Evolutionary conservation across 192 early-diverging fungal species (phyloP).

Genomic region (Gryganskiella cystojenkinii): DNA sequence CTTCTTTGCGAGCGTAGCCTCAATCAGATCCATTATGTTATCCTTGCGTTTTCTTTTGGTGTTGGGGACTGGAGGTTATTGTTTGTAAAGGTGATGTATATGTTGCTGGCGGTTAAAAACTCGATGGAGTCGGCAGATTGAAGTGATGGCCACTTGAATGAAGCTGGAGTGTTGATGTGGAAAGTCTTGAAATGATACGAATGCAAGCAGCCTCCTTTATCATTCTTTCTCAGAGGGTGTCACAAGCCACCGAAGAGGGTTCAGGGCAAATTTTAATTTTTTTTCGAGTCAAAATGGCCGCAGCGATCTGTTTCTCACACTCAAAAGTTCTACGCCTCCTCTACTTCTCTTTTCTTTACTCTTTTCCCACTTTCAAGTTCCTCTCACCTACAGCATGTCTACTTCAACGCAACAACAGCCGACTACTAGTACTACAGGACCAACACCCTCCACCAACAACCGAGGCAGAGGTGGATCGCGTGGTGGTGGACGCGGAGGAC

Average conservation of each 20-base stretch:
- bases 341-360: not conserved
- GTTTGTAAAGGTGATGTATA: too few species aligned
- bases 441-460: conserved; percentile 10
- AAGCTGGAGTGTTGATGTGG: too few species aligned
- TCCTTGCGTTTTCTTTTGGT: too few species aligned
- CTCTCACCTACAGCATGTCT: not conserved
- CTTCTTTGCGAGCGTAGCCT: conserved; percentile 82
- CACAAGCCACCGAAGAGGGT: conserved; percentile 2
- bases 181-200: too few species aligned
- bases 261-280: too few species aligned
- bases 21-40: conserved; percentile 68
- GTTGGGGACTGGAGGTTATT: too few species aligned
- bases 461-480: conserved; percentile 2
- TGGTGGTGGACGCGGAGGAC: too few species aligned
- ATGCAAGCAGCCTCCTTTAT: too few species aligned
- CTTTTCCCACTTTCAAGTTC: not conserved
- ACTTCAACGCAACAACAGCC: not conserved
- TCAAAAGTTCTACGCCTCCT: not conserved
- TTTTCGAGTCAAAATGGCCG: not conserved
- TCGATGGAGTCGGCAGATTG: too few species aligned
- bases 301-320: not conserved
- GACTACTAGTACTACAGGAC: not conserved
- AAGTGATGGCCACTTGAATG: too few species aligned
- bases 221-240: too few species aligned
- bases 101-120: too few species aligned